Base-by-base conservation (phyloP, 805 yeast species). In the Maudiozyma saulgeensis region DNA sequence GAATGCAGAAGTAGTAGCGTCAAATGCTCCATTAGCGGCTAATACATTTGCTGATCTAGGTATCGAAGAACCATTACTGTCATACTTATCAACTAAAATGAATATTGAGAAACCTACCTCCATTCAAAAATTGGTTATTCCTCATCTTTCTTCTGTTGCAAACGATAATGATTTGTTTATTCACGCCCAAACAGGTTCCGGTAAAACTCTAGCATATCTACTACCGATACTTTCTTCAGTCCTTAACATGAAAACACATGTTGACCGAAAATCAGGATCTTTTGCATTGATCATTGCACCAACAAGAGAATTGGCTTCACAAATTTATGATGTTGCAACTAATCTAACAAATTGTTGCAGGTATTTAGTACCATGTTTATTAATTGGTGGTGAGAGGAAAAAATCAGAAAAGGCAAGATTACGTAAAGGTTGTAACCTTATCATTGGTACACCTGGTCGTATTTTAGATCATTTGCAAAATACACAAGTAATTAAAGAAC, bases 371-470 rank as follows among this genome's bases (percentile, higher is more conserved):
- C 97, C 99, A 0, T 96, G 98, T 39, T 79, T 90, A 40, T 95
- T 93, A 25, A 89, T 89, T 68, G 99, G 99, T 62, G 99, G 99
- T 53, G 99, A 93, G 64, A 90, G 91, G 77, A 91, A 91, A 67
- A 95, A 93, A 62, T 79, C 96, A 1, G 99, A 93, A 67, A 93
- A 93, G 75, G 97, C 98, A 1, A 73, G 99, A 59, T 69, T 93
- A 34, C 78, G 99, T 62, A 91, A 91, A 66, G 99, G 99, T 55
- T 95, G 90, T 34, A 93, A 93, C 66, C 81, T 93, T 34, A 75
- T 93, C n/a, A 95, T 93, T 41, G 97, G 95, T 12, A 93, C 99
- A 0, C 99, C 99, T 2, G 99, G 99, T 52, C 78, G 99, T 58
- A 71, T 93, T 42, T 85, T 87, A 9, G 99, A 93, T 64, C 99